phyloP scores from a whole-genome alignment of 169 alveolate species.

The Eimeria maxima region DNA sequence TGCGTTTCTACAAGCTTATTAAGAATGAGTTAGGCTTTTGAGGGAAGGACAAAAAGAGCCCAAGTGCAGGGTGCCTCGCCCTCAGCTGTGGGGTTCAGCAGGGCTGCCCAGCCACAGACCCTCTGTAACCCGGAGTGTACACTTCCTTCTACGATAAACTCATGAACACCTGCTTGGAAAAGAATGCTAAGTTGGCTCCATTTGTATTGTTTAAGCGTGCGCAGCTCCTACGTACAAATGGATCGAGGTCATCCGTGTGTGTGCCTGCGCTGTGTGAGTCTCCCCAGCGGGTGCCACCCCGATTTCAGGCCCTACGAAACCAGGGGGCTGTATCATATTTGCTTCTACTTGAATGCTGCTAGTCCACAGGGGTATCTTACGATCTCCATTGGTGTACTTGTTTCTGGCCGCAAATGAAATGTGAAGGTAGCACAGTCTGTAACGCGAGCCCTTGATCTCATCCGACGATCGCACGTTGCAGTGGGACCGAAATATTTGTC shows the following conservation, averaged over 20 bases:
- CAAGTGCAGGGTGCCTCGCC: background rate
- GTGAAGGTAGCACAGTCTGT: too few relatives aligned
- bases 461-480: too few relatives aligned
- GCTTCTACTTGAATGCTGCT: background rate
- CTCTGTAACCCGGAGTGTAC: background rate
- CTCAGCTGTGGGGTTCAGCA: background rate
- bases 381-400: background rate
- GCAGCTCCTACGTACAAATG: background rate
- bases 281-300: too few relatives aligned
- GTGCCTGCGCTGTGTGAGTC: background rate
- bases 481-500: background rate
- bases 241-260: background rate
- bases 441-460: too few relatives aligned
- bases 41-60: background rate
- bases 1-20: background rate
- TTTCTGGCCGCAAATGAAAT: too few relatives aligned
- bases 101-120: background rate
- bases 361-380: too few relatives aligned
- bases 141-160: background rate
- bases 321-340: background rate
- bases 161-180: background rate
- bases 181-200: background rate
- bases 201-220: background rate
- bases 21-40: background rate
- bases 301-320: background rate